phyloP scores from a whole-genome alignment of 768 basidiomycete genomes.

The Terana coerulea region DNA sequence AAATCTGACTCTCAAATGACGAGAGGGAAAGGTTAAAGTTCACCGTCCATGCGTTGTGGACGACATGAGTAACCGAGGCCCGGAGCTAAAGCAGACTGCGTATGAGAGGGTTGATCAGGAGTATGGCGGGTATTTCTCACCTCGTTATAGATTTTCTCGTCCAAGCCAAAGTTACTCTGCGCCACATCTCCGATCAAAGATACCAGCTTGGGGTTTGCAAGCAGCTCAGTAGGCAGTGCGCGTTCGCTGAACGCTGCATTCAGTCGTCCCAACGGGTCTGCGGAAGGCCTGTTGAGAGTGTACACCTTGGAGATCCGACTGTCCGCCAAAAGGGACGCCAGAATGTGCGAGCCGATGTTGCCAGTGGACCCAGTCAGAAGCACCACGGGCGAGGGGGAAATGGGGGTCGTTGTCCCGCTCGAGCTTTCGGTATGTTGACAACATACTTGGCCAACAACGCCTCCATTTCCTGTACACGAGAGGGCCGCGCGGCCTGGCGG shows the following conservation, averaged over 20 bases:
- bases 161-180: constrained; percentile 8
- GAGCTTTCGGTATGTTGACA: not conserved
- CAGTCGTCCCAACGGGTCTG: not conserved
- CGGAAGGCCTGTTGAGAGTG: constrained; percentile 10
- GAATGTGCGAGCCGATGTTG: constrained; percentile 12
- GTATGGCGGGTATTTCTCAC: not conserved
- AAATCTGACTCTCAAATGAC: constrained; percentile 29
- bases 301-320: constrained; percentile 7
- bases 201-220: constrained; percentile 2
- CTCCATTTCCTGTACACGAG: not conserved
- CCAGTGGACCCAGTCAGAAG: constrained; percentile 13
- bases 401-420: not conserved
- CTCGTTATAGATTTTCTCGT: not conserved
- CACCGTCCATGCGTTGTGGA: constrained; percentile 27
- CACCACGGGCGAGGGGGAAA: not conserved
- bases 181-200: constrained; percentile 10
- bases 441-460: constrained; percentile 7
- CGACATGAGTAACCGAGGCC: constrained; percentile 7
- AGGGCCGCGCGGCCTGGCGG: not conserved
- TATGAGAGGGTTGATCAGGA: not conserved
- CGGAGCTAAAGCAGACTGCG: not conserved
- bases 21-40: constrained; percentile 30
- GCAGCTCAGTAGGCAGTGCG: constrained; percentile 5
- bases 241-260: constrained; percentile 6
- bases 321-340: constrained; percentile 10